Evolutionary conservation across 306 rosid genomes (phyloP), one percentile per base, ranked within the genome.

Genomic region (Chamaecrista fasciculata): DNA sequence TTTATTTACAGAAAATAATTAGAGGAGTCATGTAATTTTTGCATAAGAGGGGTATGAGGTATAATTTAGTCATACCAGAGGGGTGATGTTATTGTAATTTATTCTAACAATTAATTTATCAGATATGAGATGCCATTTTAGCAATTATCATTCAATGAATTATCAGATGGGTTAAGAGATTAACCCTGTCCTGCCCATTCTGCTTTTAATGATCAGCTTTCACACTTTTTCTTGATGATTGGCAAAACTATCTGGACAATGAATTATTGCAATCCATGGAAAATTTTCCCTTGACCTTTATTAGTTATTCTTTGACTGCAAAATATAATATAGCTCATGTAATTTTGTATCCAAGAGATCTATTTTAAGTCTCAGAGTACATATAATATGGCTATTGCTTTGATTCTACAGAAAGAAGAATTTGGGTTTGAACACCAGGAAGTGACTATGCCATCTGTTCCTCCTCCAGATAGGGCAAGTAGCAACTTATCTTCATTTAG

Each of bases 361-460:
- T 49, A 29, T 58, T 63, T 15, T 26, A 34, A 46, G 18, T 46
- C 66, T 39, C 0, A 36, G 63, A 66, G 48, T 51, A 42, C 62
- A 33, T 62, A 20, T 67, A 70, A 66, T 70, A 66, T 71, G 68
- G 36, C 59, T 65, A 42, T 47, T 67, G 67, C 47, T 26, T 72
- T 81, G 48, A 76, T 66, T 73, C 74, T 71, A 18, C 86, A 94
- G 98, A 90, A 88, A 77, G 95, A 88, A 14, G 97, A 90, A 81
- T 31, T 69, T 26, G 96, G 97, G 34, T 85, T 80, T 82, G 80
- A 85, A 8, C 98, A 79, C 78, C 98, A 90, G 84, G 90, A 79
- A 82, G 84, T 80, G 76, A 56, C 43, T 70, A 90, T 90, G 76
- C 95, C 98, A 62, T 66, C 92, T 19, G 98, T 80, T 68, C 96